Evolutionary conservation across 352 stramenopile species (phyloP), one percentile per base, ranked within the genome.

Genomic region (Globisporangium sylvaticum): DNA sequence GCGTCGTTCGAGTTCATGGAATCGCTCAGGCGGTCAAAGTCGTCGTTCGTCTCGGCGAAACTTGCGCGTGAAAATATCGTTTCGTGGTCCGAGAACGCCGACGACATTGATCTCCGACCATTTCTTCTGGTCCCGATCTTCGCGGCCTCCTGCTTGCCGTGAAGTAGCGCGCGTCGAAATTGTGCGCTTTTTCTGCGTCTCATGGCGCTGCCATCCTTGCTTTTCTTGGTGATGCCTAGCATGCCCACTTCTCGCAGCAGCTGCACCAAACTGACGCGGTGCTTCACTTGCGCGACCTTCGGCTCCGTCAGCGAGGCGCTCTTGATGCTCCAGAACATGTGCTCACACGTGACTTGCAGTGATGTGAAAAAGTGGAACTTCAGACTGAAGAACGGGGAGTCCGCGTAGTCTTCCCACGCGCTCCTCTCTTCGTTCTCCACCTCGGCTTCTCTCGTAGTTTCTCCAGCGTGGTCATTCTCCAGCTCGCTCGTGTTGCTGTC

Each of bases 291-390:
- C 2, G 73, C 71, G 27, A 93, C 80, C 56, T 83, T 88, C 0
- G 84, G 74, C 29, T 90, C 76, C 10, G 73, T 82, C 4, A 90
- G 56, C n/a, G 83, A 88, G 22, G 84, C 83, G 52, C 78, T 90
- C 29, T 83, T 78, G 37, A 91, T 65, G 27, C 80, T 91, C 80
- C 86, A 81, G 58, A 84, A 89, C 57, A 90, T 84, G 61, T 91
- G 83, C 44, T 91, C 81, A 0, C 68, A 78, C 3, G 83, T 89
- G 24, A 91, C 83, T 82, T 93, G 81, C 27, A 83, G 89, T 1
- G 83, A 90, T 10, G 80, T 83, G 66, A 93, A 87, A 52, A 90
- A 89, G 63, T 87, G 76, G 63, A 91, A 86, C 44, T 82, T 78
- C 48, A 90, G 65, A 5, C 68, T 76, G 62, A 94, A 83, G 61